Base-by-base conservation (phyloP, 2,329 filamentous ascomycete species). In the Chalaropsis thielavioides region DNA sequence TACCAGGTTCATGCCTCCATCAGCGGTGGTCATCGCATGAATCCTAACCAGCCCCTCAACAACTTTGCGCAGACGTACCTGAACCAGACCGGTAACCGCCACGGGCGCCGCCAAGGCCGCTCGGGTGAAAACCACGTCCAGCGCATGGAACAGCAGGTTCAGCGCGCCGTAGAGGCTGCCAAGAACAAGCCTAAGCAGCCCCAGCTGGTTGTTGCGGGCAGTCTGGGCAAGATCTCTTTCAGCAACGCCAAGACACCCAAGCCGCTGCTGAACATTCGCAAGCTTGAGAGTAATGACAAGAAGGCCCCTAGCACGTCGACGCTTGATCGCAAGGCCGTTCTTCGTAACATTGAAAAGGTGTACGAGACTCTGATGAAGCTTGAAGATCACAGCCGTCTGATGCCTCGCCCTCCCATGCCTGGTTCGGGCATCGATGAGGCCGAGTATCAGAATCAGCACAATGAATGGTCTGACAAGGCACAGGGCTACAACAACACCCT, bases 121-220 rank as follows among this genome's bases (percentile, higher is more conserved):
- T 90, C 88, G 54, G 91, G 90, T 19, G 94, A 99, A 74, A 99
- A 96, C 73, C 94, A 99, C 72, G 90, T 97, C 78, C 94, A 97
- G 74, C 87, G 94, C 64, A 99, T 99, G 94, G 92, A 99, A 75
- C 94, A 99, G 75, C 94, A 99, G 75, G 95, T 99, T 13, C 92
- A 96, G 74, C 86, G 94, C 65, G 94, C 94, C 27, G 94, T 99
- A 0, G 94, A 99, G 73, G 94, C 94, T 0, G 94, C 94, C 63
- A 99, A 97, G 78, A 90, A 91, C 67, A 92, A 95, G 75, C 94
- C 94, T 13, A 99, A 99, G 80, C 96, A 95, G 73, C 95, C 95
- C 72, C 92, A 96, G 74, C 81, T 99, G 8, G 92, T 97, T 22
- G 92, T 99, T 67, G 92, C 96, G 72, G 94, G 94, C 31, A 96